Conservation (phyloP, 768 basidiomycete genomes). For the Rossbeevera mucosa region DNA sequence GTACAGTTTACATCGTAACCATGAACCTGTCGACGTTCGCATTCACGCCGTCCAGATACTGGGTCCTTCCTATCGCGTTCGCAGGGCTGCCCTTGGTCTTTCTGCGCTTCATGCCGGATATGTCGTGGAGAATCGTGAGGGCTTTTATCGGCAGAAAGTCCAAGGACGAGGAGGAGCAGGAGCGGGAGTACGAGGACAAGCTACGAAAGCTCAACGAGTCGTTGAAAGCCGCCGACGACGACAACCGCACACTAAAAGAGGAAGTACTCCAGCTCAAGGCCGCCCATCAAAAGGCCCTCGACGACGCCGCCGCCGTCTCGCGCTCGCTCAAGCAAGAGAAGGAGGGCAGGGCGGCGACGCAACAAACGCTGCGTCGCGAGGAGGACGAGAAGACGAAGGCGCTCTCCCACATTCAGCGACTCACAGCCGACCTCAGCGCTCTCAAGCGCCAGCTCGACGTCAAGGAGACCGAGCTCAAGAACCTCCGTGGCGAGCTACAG, state of each 20-base stretch:
- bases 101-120: slow-evolving; percentile 10
- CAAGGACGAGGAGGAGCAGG: slow-evolving; percentile 22
- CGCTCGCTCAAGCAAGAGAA: slow-evolving; percentile 17
- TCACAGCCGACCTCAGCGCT: slow-evolving; percentile 10
- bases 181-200: slow-evolving; percentile 10
- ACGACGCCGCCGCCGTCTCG: slow-evolving; percentile 12
- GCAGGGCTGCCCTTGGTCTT: slow-evolving; percentile 25
- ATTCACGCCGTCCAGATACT: slow-evolving; percentile 26
- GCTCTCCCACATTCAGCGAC: slow-evolving; percentile 10
- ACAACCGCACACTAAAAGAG: slow-evolving; percentile 18
- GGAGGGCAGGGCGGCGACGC: slow-evolving; percentile 12
- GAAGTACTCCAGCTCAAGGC: slow-evolving; percentile 13
- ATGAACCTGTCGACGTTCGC: slow-evolving; percentile 29
- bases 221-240: slow-evolving; percentile 4
- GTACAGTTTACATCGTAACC: background rate
- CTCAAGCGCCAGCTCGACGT: slow-evolving; percentile 21
- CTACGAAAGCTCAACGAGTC: slow-evolving; percentile 17
- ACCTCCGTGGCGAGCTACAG: slow-evolving; percentile 25
- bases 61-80: slow-evolving; percentile 27
- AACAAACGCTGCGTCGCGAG: slow-evolving; percentile 20
- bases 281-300: slow-evolving; percentile 1
- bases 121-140: background rate
- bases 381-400: slow-evolving; percentile 18
- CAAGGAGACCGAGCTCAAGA: slow-evolving; percentile 25
- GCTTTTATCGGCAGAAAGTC: slow-evolving; percentile 1